Percentiles rank a stretch among this genome's conserved stretches.
phyloP scores from a whole-genome alignment of 1,139 yeast species.

The Kodamaea plutei region DNA sequence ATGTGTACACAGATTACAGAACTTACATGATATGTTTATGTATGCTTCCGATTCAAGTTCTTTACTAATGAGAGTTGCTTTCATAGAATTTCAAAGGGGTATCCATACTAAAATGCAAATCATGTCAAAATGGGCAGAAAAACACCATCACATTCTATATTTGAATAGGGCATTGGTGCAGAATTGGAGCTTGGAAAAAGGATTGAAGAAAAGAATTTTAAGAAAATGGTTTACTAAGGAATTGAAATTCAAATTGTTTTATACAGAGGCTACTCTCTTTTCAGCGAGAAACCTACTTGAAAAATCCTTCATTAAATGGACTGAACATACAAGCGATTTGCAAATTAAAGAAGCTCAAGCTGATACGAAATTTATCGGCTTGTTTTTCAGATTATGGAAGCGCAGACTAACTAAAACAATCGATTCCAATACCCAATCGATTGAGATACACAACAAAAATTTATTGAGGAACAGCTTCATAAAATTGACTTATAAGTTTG shows the following conservation, averaged over 20 bases:
- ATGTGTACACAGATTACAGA: constrained; percentile 20
- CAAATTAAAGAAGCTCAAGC: neutral
- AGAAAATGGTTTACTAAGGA: constrained; percentile 16
- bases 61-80: constrained; percentile 27
- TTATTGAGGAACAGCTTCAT: neutral
- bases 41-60: constrained; percentile 13
- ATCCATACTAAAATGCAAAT: constrained; percentile 3
- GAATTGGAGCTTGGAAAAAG: neutral
- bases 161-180: neutral
- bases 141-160: neutral
- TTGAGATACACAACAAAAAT: neutral
- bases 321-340: neutral
- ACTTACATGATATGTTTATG: constrained; percentile 15
- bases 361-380: constrained; percentile 1
- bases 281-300: constrained; percentile 6
- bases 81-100: constrained; percentile 12
- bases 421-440: neutral
- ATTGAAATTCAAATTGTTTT: constrained; percentile 10
- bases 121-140: constrained; percentile 13
- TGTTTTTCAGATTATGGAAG: constrained; percentile 2
- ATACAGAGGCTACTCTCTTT: constrained; percentile 12
- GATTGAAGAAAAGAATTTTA: constrained; percentile 7
- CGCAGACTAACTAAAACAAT: neutral
- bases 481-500: neutral
- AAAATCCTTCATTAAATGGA: constrained; percentile 3